These are phyloP conservation scores for Nothophytophthora sp. DNA, from an alignment of 352 stramenopile genomes.

Conservation along the genomic window DNA sequence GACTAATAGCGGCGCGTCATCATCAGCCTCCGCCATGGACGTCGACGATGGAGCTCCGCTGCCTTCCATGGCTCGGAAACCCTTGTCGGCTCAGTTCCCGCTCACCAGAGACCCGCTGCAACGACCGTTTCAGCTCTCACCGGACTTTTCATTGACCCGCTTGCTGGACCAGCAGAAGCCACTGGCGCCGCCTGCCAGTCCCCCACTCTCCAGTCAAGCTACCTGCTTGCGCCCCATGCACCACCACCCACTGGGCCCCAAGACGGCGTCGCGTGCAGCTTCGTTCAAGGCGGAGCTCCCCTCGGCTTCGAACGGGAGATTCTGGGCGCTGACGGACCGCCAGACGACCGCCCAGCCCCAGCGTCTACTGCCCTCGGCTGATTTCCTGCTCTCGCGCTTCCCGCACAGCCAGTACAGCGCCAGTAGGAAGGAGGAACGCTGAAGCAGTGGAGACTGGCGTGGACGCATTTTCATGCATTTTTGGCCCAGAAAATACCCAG, in stretches of 20 bases:
- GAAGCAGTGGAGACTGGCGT: too few relatives aligned
- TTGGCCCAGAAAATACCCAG: too few relatives aligned
- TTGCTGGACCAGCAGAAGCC: conserved; percentile 8
- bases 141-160: conserved; percentile 13
- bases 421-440: too few relatives aligned
- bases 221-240: not conserved
- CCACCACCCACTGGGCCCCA: not conserved
- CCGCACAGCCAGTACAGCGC: not conserved
- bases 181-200: not conserved
- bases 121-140: not conserved
- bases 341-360: too few relatives aligned
- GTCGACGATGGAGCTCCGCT: not conserved
- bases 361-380: not conserved
- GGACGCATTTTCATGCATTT: too few relatives aligned
- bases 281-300: not conserved
- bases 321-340: too few relatives aligned
- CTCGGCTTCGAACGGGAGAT: not conserved
- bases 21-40: not conserved
- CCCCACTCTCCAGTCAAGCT: not conserved
- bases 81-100: not conserved
- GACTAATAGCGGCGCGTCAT: conserved; percentile 7
- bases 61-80: not conserved
- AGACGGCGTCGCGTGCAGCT: not conserved
- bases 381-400: not conserved
- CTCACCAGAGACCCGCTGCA: not conserved